Evolutionary conservation across 495 filamentous ascomycete species (phyloP).

Genomic region (Penicillium simplicissimum): DNA sequence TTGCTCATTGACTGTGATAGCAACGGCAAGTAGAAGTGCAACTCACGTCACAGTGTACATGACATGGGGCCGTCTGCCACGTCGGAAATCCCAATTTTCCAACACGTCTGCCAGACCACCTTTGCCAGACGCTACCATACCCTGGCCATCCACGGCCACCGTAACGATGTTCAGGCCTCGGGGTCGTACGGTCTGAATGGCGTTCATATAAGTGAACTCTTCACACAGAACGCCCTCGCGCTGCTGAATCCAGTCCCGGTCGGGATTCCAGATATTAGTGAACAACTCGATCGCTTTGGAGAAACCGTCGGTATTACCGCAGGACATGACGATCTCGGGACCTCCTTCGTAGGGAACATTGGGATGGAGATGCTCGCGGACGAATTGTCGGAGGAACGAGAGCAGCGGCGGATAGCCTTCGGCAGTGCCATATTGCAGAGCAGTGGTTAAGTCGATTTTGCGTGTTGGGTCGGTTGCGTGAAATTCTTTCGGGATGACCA

Average conservation of each 20-base stretch:
- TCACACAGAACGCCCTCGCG: slow-evolving; percentile 74
- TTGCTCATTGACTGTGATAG: neutral
- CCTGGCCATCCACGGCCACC: slow-evolving; percentile 73
- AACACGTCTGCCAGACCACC: slow-evolving; percentile 78
- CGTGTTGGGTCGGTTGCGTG: slow-evolving; percentile 51
- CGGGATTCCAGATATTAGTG: slow-evolving; percentile 69
- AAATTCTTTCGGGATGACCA: slow-evolving; percentile 70
- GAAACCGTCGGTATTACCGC: slow-evolving; percentile 83
- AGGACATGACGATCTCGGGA: slow-evolving; percentile 73
- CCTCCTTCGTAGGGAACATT: slow-evolving; percentile 76
- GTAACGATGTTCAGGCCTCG: slow-evolving; percentile 69
- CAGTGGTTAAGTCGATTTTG: slow-evolving; percentile 77
- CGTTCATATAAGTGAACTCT: slow-evolving; percentile 75
- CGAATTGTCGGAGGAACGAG: slow-evolving; percentile 75
- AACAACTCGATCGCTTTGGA: slow-evolving; percentile 72
- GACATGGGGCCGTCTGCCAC: slow-evolving; percentile 74
- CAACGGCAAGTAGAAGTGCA: neutral
- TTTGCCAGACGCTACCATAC: slow-evolving; percentile 66
- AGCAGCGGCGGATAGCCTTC: slow-evolving; percentile 75
- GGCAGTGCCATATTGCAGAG: slow-evolving; percentile 82
- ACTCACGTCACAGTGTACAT: slow-evolving; percentile 90
- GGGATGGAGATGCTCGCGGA: slow-evolving; percentile 73
- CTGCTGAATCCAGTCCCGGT: slow-evolving; percentile 62
- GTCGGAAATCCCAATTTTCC: slow-evolving; percentile 73
- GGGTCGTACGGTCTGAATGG: slow-evolving; percentile 64